A percentile compares a stretch with the other conserved stretches of the same genome.
Conservation (phyloP, 1,284 basidiomycete species). For the Vanrija humicola region DNA sequence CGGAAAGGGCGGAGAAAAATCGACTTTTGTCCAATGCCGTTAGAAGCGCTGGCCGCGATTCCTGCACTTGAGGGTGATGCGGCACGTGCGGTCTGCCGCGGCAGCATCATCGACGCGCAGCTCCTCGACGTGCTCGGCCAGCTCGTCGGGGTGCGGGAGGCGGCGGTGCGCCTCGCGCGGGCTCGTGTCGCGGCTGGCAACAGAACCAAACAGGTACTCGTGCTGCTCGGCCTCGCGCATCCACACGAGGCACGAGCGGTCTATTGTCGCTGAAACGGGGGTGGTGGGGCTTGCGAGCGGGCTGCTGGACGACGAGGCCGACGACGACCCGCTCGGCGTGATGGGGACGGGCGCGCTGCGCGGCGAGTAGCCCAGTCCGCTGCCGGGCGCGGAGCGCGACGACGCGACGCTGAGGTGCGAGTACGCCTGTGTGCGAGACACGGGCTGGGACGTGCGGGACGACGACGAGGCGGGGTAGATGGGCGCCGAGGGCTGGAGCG, state of each 20-base stretch:
- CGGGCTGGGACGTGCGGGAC: background rate
- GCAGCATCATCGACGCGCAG: constrained; percentile 7
- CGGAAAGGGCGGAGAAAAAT: no score
- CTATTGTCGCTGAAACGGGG: constrained; percentile 2
- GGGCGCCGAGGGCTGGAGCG: background rate
- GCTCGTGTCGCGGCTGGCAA: constrained; percentile 1
- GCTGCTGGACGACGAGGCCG: background rate
- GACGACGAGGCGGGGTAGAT: background rate
- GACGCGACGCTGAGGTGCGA: background rate
- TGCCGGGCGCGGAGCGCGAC: background rate
- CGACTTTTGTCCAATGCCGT: no score
- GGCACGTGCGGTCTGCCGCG: background rate
- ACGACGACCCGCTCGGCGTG: background rate
- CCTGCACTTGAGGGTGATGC: background rate
- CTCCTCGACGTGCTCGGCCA: background rate
- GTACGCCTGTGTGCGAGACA: no score
- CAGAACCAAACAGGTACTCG: constrained; percentile 11
- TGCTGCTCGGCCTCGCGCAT: constrained; percentile 17
- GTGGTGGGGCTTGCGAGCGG: background rate
- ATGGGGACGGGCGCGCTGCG: background rate
- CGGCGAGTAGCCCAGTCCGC: background rate
- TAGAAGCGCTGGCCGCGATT: background rate
- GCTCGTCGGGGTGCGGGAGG: background rate
- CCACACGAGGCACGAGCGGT: constrained; percentile 15
- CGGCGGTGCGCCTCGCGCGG: background rate